Evolutionary conservation across 2,329 filamentous ascomycete genomes (phyloP).

Genomic region (Ophiostoma sp.): DNA sequence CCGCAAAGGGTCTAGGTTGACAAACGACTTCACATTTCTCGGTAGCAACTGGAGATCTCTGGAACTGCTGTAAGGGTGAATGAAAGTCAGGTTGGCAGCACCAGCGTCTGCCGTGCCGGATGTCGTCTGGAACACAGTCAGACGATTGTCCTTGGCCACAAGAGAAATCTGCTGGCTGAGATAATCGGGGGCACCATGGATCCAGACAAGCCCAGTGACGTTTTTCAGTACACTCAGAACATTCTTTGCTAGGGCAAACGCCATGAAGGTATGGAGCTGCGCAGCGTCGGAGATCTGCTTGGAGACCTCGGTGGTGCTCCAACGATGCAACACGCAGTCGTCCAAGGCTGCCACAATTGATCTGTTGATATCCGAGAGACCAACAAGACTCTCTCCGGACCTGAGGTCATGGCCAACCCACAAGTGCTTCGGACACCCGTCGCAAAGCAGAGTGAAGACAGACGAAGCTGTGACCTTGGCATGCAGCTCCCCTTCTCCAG

Average conservation of each 20-base stretch:
- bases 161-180: background rate
- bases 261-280: background rate
- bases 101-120: background rate
- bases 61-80: background rate
- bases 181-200: background rate
- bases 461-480: background rate
- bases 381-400: background rate
- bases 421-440: background rate
- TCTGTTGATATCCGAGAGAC: background rate
- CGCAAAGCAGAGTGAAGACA: background rate
- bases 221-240: background rate
- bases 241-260: background rate
- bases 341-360: background rate
- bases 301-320: background rate
- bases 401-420: background rate
- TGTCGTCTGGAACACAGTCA: background rate
- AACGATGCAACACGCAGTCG: background rate
- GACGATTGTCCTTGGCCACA: background rate
- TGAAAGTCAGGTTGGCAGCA: background rate
- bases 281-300: background rate
- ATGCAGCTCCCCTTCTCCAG: background rate
- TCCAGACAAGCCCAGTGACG: background rate
- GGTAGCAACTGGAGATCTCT: background rate
- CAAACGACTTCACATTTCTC: background rate
- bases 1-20: background rate